Evolutionary conservation across 2,329 filamentous ascomycete species (phyloP), one percentile per base, ranked within the genome.

Genomic region (Escovopsis sp.): DNA sequence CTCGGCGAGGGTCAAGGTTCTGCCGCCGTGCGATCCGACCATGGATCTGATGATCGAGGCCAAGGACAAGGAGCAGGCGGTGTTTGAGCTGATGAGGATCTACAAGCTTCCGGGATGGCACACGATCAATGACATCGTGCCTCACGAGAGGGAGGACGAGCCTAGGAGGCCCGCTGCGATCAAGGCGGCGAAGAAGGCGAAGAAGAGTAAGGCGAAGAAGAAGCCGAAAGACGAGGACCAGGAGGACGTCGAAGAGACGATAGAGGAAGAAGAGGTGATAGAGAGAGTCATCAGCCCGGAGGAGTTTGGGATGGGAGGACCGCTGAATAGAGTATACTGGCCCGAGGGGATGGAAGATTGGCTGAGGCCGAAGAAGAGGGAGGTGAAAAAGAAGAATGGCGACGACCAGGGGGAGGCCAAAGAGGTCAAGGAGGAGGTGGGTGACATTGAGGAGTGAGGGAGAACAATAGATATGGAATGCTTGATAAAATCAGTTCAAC

Each of bases 21-120:
- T 96, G 1, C 89, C 89, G 1, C 88, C 89, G 0, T 95, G 89
- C 53, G 70, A 79, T 4, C 66, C 75, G 1, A 79, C 82, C 30
- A 91, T 93, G 82, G 89, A 95, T 55, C 68, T 96, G n/a, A 96
- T 96, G 89, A 95, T 96, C 46, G 89, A 96, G 64, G 89, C 89
- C 39, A 96, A 96, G 59, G 89, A 95, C 56, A 96, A 96, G 61
- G 89, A 96, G 58, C 89, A 96, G 60, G 87, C 89, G 0, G 86
- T 95, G 0, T 94, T 96, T 53, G 86, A 94, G 49, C 70, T 96
- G 15, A 95, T 95, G 87, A 74, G 82, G 19, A 87, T 71, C 0
- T 94, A 87, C 59, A 87, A 81, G 53, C 68, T 96, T 0, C 85
- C 87, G 0, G 87, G 87, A 0, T 84, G 79, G 62, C 70, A 91